Base-by-base conservation (phyloP, 1,284 basidiomycete species). In the Trichosporon sp. region DNA sequence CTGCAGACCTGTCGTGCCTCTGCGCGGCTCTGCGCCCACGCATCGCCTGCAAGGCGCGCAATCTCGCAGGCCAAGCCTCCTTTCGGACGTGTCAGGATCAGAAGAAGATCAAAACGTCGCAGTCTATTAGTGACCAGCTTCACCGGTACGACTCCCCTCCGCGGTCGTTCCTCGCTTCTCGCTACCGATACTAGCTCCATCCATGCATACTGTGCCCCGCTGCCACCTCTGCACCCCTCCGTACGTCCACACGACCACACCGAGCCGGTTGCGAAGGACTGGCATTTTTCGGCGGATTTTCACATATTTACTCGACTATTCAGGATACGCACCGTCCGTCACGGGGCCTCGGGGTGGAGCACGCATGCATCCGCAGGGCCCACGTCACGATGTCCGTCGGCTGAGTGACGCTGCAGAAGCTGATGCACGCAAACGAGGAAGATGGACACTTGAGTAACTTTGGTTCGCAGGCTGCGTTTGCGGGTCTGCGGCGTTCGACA, bases 241-340 rank as follows among this genome's bases (percentile, higher is more conserved):
- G 11, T n/a, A 46, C 4, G 14, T 8, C 4, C 16, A 37, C 8
- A 1, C 35, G 35, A 37, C 35, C 35, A 37, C 35, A 37, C 35
- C 35, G 35, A 10, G 35, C 6, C 35, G 35, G 35, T 37, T 37
- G 35, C 35, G 35, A 37, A 37, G 35, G 35, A 37, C 35, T 37
- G 35, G 35, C 35, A 37, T 26, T 54, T 54, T 54, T 54, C 51
- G 19, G 51, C 2, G 51, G 51, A 21, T 54, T 54, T 54, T 54
- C 51, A 54, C 51, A 54, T 54, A 54, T 54, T 54, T 54, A 21
- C 51, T 21, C 19, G 51, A 54, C 51, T 54, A 54, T 54, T 54
- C 51, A 54, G 51, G 51, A 54, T 16, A 19, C 19, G 19, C 48
- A 54, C 19, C 4, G 5, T 16, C 51, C 19, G 51, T 54, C 51